Conservation (phyloP, 805 yeast genomes). For the Yamadazyma sp. region DNA sequence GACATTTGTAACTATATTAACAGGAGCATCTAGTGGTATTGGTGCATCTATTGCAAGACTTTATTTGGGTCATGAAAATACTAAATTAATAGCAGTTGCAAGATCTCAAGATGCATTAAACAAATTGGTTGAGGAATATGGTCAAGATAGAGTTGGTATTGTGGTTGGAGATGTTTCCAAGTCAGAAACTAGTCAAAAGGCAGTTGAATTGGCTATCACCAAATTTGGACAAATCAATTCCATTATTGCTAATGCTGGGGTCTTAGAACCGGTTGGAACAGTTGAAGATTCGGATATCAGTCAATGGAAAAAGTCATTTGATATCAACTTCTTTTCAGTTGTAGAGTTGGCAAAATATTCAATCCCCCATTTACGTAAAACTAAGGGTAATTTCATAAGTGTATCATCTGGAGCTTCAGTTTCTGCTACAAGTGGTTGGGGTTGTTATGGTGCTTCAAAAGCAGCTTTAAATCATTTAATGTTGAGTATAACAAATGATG, state of each 20-base stretch:
- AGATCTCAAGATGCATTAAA: slow-evolving; percentile 53
- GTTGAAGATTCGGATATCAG: slow-evolving; percentile 50
- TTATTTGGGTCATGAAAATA: slow-evolving; percentile 36
- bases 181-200: slow-evolving; percentile 23
- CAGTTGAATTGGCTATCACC: slow-evolving; percentile 44
- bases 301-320: slow-evolving; percentile 64
- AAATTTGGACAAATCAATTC: slow-evolving; percentile 61
- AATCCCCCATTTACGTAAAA: slow-evolving; percentile 53
- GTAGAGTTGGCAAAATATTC: slow-evolving; percentile 55
- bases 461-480: slow-evolving; percentile 86
- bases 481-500: slow-evolving; percentile 64
- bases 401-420: slow-evolving; percentile 90
- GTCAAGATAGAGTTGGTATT: slow-evolving; percentile 45
- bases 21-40: slow-evolving; percentile 75
- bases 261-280: slow-evolving; percentile 69
- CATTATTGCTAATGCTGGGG: slow-evolving; percentile 77
- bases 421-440: slow-evolving; percentile 69
- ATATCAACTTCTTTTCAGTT: slow-evolving; percentile 75
- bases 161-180: slow-evolving; percentile 63
- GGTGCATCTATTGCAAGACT: slow-evolving; percentile 71
- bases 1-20: slow-evolving; percentile 39
- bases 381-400: slow-evolving; percentile 65
- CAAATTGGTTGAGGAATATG: slow-evolving; percentile 41
- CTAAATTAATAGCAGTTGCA: slow-evolving; percentile 65
- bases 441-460: slow-evolving; percentile 87